Base-by-base conservation (phyloP, 139 green algal genomes). In the Auxenochlorella pyrenoidosa region DNA sequence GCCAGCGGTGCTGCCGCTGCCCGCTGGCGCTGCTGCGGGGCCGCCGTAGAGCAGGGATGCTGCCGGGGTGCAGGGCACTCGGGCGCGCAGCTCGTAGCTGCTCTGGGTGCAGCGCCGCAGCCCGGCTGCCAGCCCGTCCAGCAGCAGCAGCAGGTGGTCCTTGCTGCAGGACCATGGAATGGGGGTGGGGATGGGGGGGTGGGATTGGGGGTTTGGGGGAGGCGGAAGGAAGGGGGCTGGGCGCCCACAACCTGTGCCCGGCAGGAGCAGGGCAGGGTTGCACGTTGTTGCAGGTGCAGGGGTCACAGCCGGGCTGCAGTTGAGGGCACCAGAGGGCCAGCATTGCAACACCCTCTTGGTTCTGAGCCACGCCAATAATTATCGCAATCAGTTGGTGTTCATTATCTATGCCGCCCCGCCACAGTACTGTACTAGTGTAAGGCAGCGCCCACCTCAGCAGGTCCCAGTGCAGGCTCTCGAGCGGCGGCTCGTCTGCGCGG, bases 61-160 rank as follows among this genome's bases (percentile, higher is more conserved):
- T 3, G 80, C 60, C 13, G 63, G 13, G 32, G 63, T 26, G 59
- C 51, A 85, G 40, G 80, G 80, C 60, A 85, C 63, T 6, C 40
- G 40, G 28, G 43, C 38, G 28, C n/a, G 59, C 40, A 60, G 21
- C 8, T 30, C 47, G 41, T 77, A 85, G 40, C 26, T 85, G 1
- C 63, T 34, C 34, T 60, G 63, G 12, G 41, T 63, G 80, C 80
- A 85, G 28, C 60, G 80, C 63, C 80, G 59, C 60, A 85, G 63
- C 0, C 63, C 80, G 40, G 51, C 22, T 18, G 80, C 80, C 63
- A 85, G 15, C 41, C 63, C 80, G 28, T 85, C 80, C 80, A 85
- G 80, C 60, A 85, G 80, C 63, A 75, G 66, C 40, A 85, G 80
- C 60, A 85, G 40, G 63, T 85, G 21, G 0, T 5, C 12, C 40